Evolutionary conservation across 2,329 filamentous ascomycete genomes (phyloP), one percentile per base, ranked within the genome.

Genomic region (Thielaviopsis ethacetica): DNA sequence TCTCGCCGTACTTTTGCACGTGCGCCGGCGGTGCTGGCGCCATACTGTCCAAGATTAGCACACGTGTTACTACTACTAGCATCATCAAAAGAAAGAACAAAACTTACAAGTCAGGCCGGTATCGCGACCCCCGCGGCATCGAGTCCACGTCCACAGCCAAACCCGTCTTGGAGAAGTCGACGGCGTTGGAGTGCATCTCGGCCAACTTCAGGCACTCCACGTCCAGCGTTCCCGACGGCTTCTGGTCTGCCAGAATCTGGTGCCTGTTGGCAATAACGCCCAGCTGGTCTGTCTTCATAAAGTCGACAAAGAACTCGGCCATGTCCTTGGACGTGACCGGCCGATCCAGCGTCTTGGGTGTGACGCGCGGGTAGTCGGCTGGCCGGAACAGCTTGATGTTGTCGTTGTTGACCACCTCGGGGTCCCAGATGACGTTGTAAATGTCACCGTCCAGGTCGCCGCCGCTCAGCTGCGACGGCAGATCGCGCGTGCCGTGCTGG

Each of bases 391-490:
- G 34, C 17, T 47, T 30, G 0, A 70, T 72, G 0, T 15, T 22
- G 12, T 64, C 49, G 0, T 78, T 75, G 1, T 77, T 68, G 0
- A 82, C 73, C 22, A 61, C 15, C 0, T 68, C 66, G 0, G 69
- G 64, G 63, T 94, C 88, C 76, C 80, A 93, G 54, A 94, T 86
- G 55, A 94, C 71, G 63, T 89, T 85, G 69, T 86, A 95, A 0
- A 88, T 71, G 67, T 95, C 90, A 0, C 89, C 89, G 63, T 93
- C 88, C 0, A 95, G 76, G 67, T 95, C 89, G 0, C 89, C 89
- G 1, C 89, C 89, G 57, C 85, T 85, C 0, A 95, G 74, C 68
- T 85, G 79, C 62, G 86, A 91, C 0, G 88, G 88, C 0, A 95
- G 72, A 65, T 94, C 89, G 17, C 89, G 80, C 0, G 64, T 26